These are phyloP conservation scores for Tylopilus vinaceipallidus DNA, from an alignment of 768 basidiomycete species.

Conservation along the genomic window DNA sequence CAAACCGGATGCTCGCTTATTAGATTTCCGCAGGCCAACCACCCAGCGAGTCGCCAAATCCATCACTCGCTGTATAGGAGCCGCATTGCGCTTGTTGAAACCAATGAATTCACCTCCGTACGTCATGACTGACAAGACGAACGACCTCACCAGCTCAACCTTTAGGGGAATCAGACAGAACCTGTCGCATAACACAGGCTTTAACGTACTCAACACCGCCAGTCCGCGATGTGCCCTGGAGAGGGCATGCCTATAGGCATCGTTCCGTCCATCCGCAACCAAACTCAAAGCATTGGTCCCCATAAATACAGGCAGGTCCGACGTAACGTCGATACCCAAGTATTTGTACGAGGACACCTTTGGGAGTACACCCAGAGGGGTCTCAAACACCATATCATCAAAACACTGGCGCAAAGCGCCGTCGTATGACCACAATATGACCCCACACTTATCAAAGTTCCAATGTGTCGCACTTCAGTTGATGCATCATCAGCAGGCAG, in stretches of 20 bases:
- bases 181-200: neutral
- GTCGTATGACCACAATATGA: neutral
- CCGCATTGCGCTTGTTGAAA: neutral
- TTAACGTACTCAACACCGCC: neutral
- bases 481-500: too few relatives aligned
- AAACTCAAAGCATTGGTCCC: too few relatives aligned
- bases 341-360: neutral
- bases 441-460: neutral
- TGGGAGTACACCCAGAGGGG: neutral
- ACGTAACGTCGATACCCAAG: neutral
- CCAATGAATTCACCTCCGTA: neutral
- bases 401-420: neutral
- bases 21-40: neutral
- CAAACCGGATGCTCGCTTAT: neutral
- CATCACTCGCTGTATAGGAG: neutral
- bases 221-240: too few relatives aligned
- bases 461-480: too few relatives aligned
- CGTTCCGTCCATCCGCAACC: too few relatives aligned
- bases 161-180: neutral
- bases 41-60: neutral
- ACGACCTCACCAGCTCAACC: neutral
- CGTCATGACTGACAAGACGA: neutral
- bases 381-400: neutral
- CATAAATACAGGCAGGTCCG: neutral
- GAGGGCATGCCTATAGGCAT: too few relatives aligned